These are phyloP conservation scores for Calonectria hongkongensis DNA, from an alignment of 2,329 filamentous ascomycete species.

Conservation along the genomic window DNA sequence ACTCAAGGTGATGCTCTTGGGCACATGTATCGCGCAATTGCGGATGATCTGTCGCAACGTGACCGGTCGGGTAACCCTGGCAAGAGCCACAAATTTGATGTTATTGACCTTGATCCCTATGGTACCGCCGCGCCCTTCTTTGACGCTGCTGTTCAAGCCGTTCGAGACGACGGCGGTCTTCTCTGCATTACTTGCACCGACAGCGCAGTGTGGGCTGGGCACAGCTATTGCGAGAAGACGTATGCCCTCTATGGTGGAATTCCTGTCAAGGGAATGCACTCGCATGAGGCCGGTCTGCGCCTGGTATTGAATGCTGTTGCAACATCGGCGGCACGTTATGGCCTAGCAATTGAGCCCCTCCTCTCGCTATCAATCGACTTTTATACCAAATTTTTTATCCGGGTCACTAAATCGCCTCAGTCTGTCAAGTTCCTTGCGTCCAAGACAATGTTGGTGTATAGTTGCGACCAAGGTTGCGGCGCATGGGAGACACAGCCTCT, in stretches of 20 bases:
- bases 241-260: constrained; percentile 95
- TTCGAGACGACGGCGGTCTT: constrained; percentile 89
- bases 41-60: constrained; percentile 68
- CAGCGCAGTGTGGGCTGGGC: constrained; percentile 94
- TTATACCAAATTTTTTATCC: constrained; percentile 92
- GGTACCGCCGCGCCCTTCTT: constrained; percentile 95
- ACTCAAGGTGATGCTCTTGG: constrained; percentile 89
- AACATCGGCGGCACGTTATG: constrained; percentile 87
- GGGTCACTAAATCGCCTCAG: constrained; percentile 84
- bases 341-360: constrained; percentile 90
- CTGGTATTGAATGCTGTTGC: constrained; percentile 90
- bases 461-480: constrained; percentile 93
- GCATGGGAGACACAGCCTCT: constrained; percentile 90
- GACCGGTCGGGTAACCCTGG: constrained; percentile 63
- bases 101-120: constrained; percentile 97
- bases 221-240: constrained; percentile 94
- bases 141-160: constrained; percentile 90
- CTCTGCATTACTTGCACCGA: constrained; percentile 98
- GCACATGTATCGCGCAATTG: constrained; percentile 89
- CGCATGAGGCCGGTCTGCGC: constrained; percentile 91
- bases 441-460: constrained; percentile 95
- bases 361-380: constrained; percentile 97
- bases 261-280: constrained; percentile 88
- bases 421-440: constrained; percentile 93
- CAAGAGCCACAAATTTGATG: constrained; percentile 81